Conservation (phyloP, 164 flowering plant genomes). For the Akebia trifoliata region DNA sequence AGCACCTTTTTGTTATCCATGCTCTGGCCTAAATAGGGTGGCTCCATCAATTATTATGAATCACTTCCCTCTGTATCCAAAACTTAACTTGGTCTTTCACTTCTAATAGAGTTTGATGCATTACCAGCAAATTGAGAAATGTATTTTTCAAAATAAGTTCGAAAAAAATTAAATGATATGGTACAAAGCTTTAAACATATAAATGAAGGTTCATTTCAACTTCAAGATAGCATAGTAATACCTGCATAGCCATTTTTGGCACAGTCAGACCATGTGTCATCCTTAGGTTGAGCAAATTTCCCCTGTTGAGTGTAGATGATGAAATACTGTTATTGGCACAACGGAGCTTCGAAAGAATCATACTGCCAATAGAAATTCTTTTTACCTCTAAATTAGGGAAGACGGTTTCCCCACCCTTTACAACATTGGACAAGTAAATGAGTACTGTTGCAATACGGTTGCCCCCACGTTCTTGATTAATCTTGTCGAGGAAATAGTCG, state of each 20-base stretch:
- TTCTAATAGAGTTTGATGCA: no score
- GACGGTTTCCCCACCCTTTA: slow-evolving; percentile 94
- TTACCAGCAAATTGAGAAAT: no score
- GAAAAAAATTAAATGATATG: no score
- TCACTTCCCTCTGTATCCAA: no score
- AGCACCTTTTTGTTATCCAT: no score
- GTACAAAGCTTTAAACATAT: no score
- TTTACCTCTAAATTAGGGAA: slow-evolving; percentile 76
- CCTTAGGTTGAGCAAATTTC: slow-evolving; percentile 41
- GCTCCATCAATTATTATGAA: no score
- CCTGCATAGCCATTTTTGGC: slow-evolving; percentile 81
- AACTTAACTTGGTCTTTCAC: no score
- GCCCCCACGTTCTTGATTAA: slow-evolving; percentile 71
- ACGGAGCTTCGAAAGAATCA: neutral
- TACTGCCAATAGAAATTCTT: neutral
- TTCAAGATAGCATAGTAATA: slow-evolving; percentile 17
- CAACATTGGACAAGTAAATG: slow-evolving; percentile 91
- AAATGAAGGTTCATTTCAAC: neutral
- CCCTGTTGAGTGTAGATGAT: slow-evolving; percentile 37
- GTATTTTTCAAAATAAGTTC: no score
- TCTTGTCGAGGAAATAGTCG: slow-evolving; percentile 83
- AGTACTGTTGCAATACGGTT: slow-evolving; percentile 89
- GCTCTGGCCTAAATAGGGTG: no score
- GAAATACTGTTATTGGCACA: slow-evolving; percentile 4
- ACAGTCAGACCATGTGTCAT: slow-evolving; percentile 67